Base-by-base conservation (phyloP, 2,329 filamentous ascomycete species). In the Trichophaea hybrida region DNA sequence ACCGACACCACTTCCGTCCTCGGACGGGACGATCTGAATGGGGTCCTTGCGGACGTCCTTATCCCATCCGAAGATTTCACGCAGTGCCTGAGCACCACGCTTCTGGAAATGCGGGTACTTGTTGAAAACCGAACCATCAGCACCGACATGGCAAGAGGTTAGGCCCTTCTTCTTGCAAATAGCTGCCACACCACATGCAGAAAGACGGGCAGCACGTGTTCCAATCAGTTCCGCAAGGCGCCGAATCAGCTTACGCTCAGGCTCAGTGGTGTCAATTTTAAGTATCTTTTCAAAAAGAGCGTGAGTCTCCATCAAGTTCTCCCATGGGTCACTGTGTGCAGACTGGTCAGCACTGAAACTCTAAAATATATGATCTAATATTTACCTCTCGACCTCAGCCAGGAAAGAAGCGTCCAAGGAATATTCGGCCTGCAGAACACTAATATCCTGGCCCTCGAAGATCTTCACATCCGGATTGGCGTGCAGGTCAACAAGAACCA, bases 21-120 rank as follows among this genome's bases (percentile, higher is more conserved):
- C 93, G 62, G 93, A 90, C 51, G 89, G 85, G 66, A 91, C 74
- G 66, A 97, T 83, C 75, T 90, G 84, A 58, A 98, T 80, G 6
- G 89, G 90, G 69, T 97, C 89, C 71, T 89, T 85, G 72, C 83
- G 84, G 54, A 78, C 72, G 67, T 74, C 75, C 62, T 77, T 78
- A 75, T 87, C 86, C 58, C 79, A 81, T 2, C 95, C 91, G 40
- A 98, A 81, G 66, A 98, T 96, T 77, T 98, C 93, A 58, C 88
- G 83, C 57, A 98, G 80, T 33, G 93, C 93, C 72, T 84, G 79
- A 12, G 93, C 91, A 59, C 91, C 90, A 58, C 93, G 85, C 60
- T 83, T 81, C 78, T 96, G 96, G 81, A 98, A 98, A 75, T 95
- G 86, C 10, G 93, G 93, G 75, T 98, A 98, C 73, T 97, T 97